These are phyloP conservation scores for Plantago elongata DNA, from an alignment of 257 asterid genomes.

Conservation along the genomic window DNA sequence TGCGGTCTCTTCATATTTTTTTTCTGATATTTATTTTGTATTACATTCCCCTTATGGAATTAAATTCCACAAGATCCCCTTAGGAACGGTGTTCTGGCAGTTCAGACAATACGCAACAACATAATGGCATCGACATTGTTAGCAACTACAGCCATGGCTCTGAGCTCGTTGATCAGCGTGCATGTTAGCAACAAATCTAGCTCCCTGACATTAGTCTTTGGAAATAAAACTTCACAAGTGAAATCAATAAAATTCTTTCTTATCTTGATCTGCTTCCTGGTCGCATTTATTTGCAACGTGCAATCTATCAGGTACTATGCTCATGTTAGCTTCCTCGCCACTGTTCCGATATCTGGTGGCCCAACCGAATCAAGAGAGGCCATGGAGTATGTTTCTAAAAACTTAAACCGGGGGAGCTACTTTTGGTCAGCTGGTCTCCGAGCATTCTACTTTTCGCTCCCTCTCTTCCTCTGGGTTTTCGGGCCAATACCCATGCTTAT, in stretches of 20 bases:
- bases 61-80: constrained; percentile 60
- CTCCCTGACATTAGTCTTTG: constrained; percentile 35
- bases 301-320: constrained; percentile 76
- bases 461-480: constrained; percentile 73
- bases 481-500: constrained; percentile 78
- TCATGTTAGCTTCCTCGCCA: constrained; percentile 71
- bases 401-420: constrained; percentile 60
- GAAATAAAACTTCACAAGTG: constrained; percentile 34
- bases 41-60: too few species aligned
- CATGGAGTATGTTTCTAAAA: constrained; percentile 56
- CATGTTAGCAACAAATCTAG: constrained; percentile 56
- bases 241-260: constrained; percentile 59
- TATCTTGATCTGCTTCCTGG: constrained; percentile 68
- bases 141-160: constrained; percentile 80
- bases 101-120: constrained; percentile 85
- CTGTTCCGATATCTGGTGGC: constrained; percentile 36
- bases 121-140: constrained; percentile 92
- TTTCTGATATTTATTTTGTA: too few species aligned
- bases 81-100: constrained; percentile 70
- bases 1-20: not conserved
- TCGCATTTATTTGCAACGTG: constrained; percentile 72
- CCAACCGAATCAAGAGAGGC: too few species aligned
- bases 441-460: constrained; percentile 76
- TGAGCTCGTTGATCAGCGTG: constrained; percentile 83
- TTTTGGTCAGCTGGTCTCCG: constrained; percentile 82